Conservation (phyloP, 805 yeast species). For the Candida ascalaphidarum region DNA sequence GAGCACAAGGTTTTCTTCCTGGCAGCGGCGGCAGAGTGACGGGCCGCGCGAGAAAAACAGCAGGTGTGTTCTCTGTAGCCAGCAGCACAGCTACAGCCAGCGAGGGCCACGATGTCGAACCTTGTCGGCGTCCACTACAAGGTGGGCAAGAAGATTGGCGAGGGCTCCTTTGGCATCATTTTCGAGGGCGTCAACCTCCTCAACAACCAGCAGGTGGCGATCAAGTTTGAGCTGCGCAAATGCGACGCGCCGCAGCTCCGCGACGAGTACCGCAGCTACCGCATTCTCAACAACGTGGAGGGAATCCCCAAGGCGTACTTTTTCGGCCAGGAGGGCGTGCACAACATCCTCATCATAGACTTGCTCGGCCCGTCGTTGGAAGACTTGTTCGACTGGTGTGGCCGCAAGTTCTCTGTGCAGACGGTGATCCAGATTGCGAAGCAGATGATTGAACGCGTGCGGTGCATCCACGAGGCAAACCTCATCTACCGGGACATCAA, state of each 20-base stretch:
- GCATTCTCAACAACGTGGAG: conserved; percentile 55
- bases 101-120: too few species aligned
- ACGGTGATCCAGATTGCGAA: conserved; percentile 69
- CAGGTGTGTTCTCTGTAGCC: background rate
- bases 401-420: conserved; percentile 60
- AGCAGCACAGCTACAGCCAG: conserved; percentile 19
- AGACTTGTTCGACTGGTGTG: conserved; percentile 85
- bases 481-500: conserved; percentile 75
- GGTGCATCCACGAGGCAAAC: conserved; percentile 69
- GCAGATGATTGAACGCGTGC: conserved; percentile 69
- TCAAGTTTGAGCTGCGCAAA: conserved; percentile 73
- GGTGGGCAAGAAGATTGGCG: conserved; percentile 78
- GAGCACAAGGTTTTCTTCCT: background rate
- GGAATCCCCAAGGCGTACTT: conserved; percentile 82
- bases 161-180: conserved; percentile 80
- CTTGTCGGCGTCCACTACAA: conserved; percentile 64
- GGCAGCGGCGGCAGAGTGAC: background rate
- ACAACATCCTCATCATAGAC: conserved; percentile 69
- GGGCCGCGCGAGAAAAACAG: background rate
- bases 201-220: conserved; percentile 61
- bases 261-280: conserved; percentile 75
- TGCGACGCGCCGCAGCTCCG: conserved; percentile 79
- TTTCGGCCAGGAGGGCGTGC: conserved; percentile 80
- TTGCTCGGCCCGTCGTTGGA: conserved; percentile 74
- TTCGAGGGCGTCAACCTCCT: conserved; percentile 74